Evolutionary conservation across 1,284 basidiomycete genomes (phyloP).

Genomic region (Sanghuangporus baumii): DNA sequence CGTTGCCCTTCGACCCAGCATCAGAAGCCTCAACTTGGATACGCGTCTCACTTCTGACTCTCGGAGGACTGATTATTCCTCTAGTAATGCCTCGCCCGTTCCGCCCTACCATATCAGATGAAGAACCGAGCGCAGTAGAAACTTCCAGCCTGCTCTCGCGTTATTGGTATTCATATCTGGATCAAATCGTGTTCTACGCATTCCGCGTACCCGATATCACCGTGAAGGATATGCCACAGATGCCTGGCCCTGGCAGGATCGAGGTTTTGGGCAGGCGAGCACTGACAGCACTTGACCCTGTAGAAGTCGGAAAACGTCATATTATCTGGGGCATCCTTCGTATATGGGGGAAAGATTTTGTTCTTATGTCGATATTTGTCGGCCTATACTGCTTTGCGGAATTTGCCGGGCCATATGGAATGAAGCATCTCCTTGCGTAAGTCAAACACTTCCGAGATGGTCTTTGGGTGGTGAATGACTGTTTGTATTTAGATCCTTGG

Average conservation of each 20-base stretch:
- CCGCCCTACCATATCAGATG: constrained; percentile 35
- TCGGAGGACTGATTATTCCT: constrained; percentile 39
- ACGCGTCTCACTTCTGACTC: constrained; percentile 34
- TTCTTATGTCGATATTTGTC: neutral
- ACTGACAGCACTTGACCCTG: neutral
- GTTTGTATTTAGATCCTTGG: constrained; percentile 9
- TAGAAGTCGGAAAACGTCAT: constrained; percentile 15
- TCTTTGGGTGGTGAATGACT: neutral
- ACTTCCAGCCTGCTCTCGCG: constrained; percentile 11
- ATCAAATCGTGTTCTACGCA: constrained; percentile 14
- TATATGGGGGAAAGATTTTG: constrained; percentile 6
- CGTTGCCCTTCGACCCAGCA: constrained; percentile 35
- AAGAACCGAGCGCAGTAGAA: constrained; percentile 17
- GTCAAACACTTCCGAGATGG: neutral
- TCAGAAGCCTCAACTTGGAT: constrained; percentile 33
- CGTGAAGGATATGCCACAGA: constrained; percentile 12
- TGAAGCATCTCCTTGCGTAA: constrained; percentile 13
- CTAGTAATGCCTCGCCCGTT: constrained; percentile 41
- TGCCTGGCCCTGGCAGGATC: constrained; percentile 1
- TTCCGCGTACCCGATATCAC: constrained; percentile 15
- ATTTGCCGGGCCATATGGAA: constrained; percentile 12
- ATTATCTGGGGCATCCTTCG: constrained; percentile 14
- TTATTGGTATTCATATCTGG: constrained; percentile 9
- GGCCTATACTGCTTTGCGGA: neutral
- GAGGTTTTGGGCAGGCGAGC: neutral